Evolutionary conservation across 371 early-diverging fungal species (phyloP).

Genomic region (Apophysomyces sp.): DNA sequence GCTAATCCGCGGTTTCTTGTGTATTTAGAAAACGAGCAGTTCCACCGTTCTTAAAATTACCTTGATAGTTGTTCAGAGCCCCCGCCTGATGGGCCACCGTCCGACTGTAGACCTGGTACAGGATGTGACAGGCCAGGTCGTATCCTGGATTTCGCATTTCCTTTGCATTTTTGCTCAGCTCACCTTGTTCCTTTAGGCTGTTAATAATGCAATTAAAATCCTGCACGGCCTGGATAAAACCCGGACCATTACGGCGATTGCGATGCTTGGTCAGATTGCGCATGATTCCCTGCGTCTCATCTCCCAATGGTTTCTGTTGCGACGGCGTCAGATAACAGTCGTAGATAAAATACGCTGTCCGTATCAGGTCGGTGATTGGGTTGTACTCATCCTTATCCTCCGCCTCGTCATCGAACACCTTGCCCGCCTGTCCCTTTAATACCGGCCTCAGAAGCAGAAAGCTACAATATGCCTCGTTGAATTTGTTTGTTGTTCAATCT

Average conservation of each 20-base stretch:
- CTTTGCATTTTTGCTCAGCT: conserved; percentile 39
- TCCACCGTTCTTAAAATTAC: conserved; percentile 21
- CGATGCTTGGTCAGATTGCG: conserved; percentile 79
- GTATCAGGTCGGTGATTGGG: conserved; percentile 77
- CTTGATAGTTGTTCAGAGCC: conserved; percentile 78
- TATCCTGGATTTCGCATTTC: conserved; percentile 50
- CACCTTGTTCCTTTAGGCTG: conserved; percentile 33
- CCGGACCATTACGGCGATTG: conserved; percentile 69
- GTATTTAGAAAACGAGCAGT: neutral
- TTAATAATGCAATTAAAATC: conserved; percentile 71
- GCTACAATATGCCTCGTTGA: conserved; percentile 9
- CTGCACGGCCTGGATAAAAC: conserved; percentile 66
- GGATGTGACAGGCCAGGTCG: conserved; percentile 78
- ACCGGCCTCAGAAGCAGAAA: conserved; percentile 44
- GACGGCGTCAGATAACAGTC: conserved; percentile 58
- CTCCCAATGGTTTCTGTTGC: conserved; percentile 58
- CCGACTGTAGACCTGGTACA: conserved; percentile 88
- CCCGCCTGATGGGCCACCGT: conserved; percentile 86
- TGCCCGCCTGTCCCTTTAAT: conserved; percentile 19
- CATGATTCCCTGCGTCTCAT: conserved; percentile 68
- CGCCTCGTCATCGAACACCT: conserved; percentile 30
- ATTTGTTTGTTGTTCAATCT: neutral
- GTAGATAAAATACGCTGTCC: conserved; percentile 67
- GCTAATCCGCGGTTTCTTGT: conserved; percentile 40
- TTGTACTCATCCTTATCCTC: conserved; percentile 77